These are phyloP conservation scores for Coniosporium tulheliwenetii DNA, from an alignment of 2,329 filamentous ascomycete species.

Conservation along the genomic window DNA sequence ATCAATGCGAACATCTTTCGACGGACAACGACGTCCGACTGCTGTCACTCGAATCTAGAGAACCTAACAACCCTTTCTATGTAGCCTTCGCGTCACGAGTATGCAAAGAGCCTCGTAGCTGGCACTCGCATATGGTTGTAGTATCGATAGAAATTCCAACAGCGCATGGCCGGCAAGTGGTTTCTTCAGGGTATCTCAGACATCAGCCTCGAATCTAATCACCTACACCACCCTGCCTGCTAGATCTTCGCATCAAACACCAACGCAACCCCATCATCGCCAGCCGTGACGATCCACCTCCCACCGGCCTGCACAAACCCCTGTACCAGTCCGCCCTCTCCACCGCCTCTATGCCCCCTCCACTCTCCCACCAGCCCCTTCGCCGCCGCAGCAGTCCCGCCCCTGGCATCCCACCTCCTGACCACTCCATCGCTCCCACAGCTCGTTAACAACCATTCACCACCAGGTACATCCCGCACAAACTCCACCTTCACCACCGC, in stretches of 20 bases:
- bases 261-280: conserved; percentile 47
- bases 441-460: conserved; percentile 59
- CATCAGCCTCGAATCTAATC: too few species aligned
- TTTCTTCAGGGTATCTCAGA: neutral
- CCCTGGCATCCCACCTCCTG: conserved; percentile 68
- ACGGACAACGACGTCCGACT: too few species aligned
- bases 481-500: conserved; percentile 91
- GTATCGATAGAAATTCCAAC: too few species aligned
- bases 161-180: too few species aligned
- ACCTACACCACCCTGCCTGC: neutral
- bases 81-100: too few species aligned
- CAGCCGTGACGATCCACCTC: conserved; percentile 72
- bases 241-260: neutral
- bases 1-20: too few species aligned
- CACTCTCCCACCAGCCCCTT: conserved; percentile 71
- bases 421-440: conserved; percentile 89
- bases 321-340: conserved; percentile 75
- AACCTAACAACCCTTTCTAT: too few species aligned
- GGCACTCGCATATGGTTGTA: neutral
- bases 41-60: too few species aligned
- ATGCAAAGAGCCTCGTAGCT: neutral
- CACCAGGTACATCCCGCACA: conserved; percentile 32
- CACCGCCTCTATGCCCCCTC: conserved; percentile 74
- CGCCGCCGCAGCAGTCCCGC: conserved; percentile 48
- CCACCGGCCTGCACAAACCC: conserved; percentile 73